Conservation (phyloP, 2,329 filamentous ascomycete species). For the Tolypocladium nubicola region DNA sequence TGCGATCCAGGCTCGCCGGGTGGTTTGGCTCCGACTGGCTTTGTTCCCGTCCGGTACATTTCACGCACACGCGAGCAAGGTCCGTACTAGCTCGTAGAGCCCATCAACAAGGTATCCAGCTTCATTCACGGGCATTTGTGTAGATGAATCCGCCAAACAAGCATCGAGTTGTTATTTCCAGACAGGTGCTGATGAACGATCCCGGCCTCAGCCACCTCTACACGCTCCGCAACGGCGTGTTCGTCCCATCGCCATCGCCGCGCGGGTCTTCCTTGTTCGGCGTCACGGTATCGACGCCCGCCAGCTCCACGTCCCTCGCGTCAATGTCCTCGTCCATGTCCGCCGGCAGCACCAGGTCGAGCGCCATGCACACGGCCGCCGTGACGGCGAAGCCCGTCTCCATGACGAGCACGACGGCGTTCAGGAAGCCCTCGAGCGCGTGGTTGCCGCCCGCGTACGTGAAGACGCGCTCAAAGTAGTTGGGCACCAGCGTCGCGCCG, state of each 20-base stretch:
- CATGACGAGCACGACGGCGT: conserved; percentile 64
- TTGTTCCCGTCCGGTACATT: too few relatives aligned
- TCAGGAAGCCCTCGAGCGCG: conserved; percentile 60
- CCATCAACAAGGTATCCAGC: too few relatives aligned
- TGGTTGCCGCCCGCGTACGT: conserved; percentile 60
- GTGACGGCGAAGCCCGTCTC: conserved; percentile 67
- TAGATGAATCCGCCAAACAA: background rate
- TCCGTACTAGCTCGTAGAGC: too few relatives aligned
- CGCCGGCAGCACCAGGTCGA: conserved; percentile 64
- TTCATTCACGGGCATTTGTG: too few relatives aligned
- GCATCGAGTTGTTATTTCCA: background rate
- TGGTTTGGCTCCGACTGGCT: too few relatives aligned
- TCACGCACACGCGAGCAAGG: too few relatives aligned
- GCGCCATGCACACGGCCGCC: conserved; percentile 58
- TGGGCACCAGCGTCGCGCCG: conserved; percentile 54
- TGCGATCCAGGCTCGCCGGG: too few relatives aligned
- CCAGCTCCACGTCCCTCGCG: conserved; percentile 2
- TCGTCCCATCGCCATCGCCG: background rate
- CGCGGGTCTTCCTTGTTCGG: background rate
- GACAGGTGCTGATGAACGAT: background rate
- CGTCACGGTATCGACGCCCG: background rate
- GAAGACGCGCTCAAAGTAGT: conserved; percentile 62
- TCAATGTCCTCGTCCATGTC: conserved; percentile 56
- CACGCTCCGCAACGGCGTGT: background rate
- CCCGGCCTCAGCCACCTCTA: too few relatives aligned